phyloP scores from a whole-genome alignment of 139 green algal genomes.

The Micromonas commoda region DNA sequence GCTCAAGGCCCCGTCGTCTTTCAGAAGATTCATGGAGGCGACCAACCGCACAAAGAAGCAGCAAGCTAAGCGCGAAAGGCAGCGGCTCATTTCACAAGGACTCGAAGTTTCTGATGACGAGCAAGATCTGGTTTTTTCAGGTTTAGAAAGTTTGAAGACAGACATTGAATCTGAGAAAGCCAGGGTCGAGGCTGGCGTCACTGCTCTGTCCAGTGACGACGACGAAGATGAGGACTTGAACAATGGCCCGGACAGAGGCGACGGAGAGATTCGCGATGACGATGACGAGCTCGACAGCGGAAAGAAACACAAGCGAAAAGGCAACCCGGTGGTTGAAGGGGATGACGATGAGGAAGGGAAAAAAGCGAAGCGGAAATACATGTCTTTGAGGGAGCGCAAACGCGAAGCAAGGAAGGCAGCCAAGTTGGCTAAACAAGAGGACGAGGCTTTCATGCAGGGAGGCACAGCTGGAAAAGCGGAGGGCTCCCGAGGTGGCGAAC shows the following conservation, averaged over 20 bases:
- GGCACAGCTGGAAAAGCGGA: not conserved
- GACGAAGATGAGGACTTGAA: slow-evolving; percentile 1
- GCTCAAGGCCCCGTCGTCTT: slow-evolving; percentile 6
- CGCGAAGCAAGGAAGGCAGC: not conserved
- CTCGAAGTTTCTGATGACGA: slow-evolving; percentile 1
- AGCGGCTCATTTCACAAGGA: not conserved
- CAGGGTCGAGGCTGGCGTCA: not conserved
- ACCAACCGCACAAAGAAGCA: not conserved
- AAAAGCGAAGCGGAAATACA: slow-evolving; percentile 10
- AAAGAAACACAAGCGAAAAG: not conserved
- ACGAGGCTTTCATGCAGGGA: slow-evolving; percentile 1
- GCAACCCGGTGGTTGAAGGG: not conserved
- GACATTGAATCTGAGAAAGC: not conserved
- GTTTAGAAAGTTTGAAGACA: not conserved
- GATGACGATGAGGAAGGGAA: not conserved
- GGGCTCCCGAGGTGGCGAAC: not conserved
- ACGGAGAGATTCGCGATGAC: not conserved
- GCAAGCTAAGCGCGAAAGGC: not conserved
- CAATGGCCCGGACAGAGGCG: not conserved
- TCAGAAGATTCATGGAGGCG: slow-evolving; percentile 14
- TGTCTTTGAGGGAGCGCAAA: slow-evolving; percentile 7
- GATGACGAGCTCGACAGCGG: not conserved
- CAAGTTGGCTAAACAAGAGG: not conserved
- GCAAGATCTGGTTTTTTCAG: not conserved
- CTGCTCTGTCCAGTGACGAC: not conserved